Conservation (phyloP, 306 rosid species). For the Carpinus viminea region DNA sequence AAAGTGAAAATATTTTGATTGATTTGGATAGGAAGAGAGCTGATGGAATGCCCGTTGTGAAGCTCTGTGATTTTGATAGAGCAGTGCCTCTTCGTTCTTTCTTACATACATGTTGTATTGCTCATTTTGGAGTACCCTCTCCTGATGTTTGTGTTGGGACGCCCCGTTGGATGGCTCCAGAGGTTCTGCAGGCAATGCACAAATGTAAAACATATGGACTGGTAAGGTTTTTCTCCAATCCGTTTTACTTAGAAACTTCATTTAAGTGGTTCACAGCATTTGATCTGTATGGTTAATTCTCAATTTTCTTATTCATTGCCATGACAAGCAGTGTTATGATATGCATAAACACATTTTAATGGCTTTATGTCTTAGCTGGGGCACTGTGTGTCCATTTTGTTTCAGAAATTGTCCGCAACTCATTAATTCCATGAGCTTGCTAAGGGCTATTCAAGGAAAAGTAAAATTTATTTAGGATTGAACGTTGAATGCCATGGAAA, state of each 20-base stretch:
- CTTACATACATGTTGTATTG: slow-evolving; percentile 82
- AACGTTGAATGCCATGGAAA: neutral
- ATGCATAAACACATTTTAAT: neutral
- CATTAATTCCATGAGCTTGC: neutral
- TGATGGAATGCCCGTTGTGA: slow-evolving; percentile 75
- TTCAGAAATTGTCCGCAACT: neutral
- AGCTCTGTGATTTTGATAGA: slow-evolving; percentile 97
- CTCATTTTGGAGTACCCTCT: slow-evolving; percentile 79
- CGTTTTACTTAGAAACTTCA: neutral
- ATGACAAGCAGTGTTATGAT: neutral
- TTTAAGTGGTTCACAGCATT: neutral
- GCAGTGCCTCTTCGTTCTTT: slow-evolving; percentile 86
- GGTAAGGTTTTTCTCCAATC: slow-evolving; percentile 47
- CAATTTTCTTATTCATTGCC: neutral
- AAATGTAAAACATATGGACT: slow-evolving; percentile 61
- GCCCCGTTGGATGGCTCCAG: slow-evolving; percentile 99
- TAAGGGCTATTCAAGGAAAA: neutral
- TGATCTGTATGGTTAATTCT: neutral
- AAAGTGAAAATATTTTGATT: slow-evolving; percentile 85
- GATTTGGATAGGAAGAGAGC: slow-evolving; percentile 70
- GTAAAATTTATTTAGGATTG: neutral
- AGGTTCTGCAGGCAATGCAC: slow-evolving; percentile 84
- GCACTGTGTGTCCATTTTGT: neutral
- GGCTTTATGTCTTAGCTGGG: neutral
- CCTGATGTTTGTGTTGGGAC: slow-evolving; percentile 89